These are phyloP conservation scores for Eucalyptus cloeziana DNA, from an alignment of 345 rosid species.

Conservation along the genomic window DNA sequence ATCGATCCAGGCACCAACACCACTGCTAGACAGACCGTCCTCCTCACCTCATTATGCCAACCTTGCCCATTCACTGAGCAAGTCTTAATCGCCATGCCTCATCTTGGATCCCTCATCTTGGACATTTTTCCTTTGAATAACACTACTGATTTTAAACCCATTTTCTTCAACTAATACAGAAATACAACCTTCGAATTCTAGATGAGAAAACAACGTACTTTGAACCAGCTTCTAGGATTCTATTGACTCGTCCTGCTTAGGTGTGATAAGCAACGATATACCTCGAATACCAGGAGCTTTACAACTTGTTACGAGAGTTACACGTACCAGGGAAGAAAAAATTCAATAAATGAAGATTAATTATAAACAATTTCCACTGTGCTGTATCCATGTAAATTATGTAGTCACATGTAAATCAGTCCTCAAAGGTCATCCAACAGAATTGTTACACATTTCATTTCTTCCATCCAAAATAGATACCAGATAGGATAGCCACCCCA, in stretches of 20 bases:
- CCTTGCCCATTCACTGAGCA: background rate
- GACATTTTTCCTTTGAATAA: background rate
- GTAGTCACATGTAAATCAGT: background rate
- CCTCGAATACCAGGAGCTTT: background rate
- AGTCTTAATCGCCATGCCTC: background rate
- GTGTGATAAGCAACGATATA: background rate
- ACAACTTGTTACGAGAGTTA: background rate
- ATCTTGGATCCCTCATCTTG: background rate
- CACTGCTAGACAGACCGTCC: background rate
- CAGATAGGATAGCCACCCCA: conserved; percentile 64
- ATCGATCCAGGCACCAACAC: background rate
- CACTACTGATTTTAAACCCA: background rate
- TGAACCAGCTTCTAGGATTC: background rate
- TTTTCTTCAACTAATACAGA: background rate
- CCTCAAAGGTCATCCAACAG: background rate
- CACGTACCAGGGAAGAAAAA: background rate
- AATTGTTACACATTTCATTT: conserved; percentile 4
- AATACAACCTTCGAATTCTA: background rate
- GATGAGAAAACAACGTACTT: background rate
- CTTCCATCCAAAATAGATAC: conserved; percentile 47
- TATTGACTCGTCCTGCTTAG: background rate
- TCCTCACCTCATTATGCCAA: background rate
- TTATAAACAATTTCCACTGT: background rate
- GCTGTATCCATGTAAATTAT: background rate
- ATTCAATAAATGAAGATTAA: background rate